These are phyloP conservation scores for Neurospora tetraspora DNA, from an alignment of 495 filamentous ascomycete species.

Conservation along the genomic window DNA sequence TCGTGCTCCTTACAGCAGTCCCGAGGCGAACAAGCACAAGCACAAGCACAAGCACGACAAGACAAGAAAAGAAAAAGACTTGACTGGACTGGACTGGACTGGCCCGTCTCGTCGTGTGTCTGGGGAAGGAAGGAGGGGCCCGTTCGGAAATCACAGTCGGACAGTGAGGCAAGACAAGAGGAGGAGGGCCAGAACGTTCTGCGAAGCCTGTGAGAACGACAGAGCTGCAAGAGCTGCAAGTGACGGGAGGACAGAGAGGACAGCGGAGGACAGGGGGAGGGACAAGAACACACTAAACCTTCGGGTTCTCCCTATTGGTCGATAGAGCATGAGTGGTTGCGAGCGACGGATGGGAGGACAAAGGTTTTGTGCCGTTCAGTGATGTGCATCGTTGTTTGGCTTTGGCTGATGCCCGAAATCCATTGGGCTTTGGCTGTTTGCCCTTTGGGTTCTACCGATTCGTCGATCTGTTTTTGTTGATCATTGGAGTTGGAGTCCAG, in stretches of 20 bases:
- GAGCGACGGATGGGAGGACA: neutral
- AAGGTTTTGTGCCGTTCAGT: neutral
- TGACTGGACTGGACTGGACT: neutral
- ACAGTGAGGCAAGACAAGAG: neutral
- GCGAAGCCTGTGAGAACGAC: neutral
- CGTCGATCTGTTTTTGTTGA: neutral
- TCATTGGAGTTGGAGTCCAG: neutral
- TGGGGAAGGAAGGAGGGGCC: neutral
- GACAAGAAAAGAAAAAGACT: neutral
- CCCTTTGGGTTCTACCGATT: neutral
- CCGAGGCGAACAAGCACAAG: neutral
- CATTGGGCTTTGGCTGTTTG: neutral
- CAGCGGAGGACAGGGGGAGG: neutral
- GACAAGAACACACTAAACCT: neutral
- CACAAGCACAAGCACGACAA: neutral
- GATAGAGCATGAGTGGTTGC: neutral
- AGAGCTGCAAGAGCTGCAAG: neutral
- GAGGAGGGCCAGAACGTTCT: neutral
- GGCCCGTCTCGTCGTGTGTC: neutral
- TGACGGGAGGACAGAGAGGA: neutral
- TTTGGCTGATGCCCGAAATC: neutral
- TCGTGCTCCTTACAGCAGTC: neutral
- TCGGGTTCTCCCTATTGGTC: neutral
- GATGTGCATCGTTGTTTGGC: neutral
- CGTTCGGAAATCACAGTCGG: neutral